A percentile compares a stretch with the other conserved stretches of the same genome.
Conservation (phyloP, 1,139 yeast species). For the Candida smagusa region DNA sequence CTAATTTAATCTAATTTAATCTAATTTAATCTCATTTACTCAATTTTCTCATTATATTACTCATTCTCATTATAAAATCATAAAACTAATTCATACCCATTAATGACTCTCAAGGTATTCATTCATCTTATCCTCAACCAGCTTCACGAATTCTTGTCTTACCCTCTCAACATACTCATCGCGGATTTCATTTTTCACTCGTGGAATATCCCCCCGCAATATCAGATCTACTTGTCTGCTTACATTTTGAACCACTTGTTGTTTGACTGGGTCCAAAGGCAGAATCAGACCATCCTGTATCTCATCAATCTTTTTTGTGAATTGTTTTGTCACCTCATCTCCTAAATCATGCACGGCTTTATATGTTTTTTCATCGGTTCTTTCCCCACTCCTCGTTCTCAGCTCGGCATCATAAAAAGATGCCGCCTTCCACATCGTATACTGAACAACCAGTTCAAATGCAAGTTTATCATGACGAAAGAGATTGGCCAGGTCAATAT, state of each 20-base stretch:
- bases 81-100: too few relatives aligned
- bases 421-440: conserved; percentile 49
- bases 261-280: conserved; percentile 17
- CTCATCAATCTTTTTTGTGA: conserved; percentile 22
- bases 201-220: not conserved
- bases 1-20: too few relatives aligned
- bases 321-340: conserved; percentile 22
- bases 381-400: conserved; percentile 3
- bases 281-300: conserved; percentile 12
- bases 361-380: conserved; percentile 7
- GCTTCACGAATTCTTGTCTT: conserved; percentile 19
- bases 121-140: conserved; percentile 20
- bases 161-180: conserved; percentile 17
- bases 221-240: conserved; percentile 18
- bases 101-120: conserved; percentile 5
- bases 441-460: conserved; percentile 61
- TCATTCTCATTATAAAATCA: too few relatives aligned
- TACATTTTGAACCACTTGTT: conserved; percentile 21
- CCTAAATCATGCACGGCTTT: conserved; percentile 23
- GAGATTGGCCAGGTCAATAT: conserved; percentile 82
- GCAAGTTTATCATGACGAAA: conserved; percentile 52
- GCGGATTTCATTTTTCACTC: conserved; percentile 3
- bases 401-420: conserved; percentile 12
- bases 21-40: too few relatives aligned
- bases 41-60: too few relatives aligned